Evolutionary conservation across 441 rosid species (phyloP), one percentile per base, ranked within the genome.

Genomic region (Syzygium syzygioides): DNA sequence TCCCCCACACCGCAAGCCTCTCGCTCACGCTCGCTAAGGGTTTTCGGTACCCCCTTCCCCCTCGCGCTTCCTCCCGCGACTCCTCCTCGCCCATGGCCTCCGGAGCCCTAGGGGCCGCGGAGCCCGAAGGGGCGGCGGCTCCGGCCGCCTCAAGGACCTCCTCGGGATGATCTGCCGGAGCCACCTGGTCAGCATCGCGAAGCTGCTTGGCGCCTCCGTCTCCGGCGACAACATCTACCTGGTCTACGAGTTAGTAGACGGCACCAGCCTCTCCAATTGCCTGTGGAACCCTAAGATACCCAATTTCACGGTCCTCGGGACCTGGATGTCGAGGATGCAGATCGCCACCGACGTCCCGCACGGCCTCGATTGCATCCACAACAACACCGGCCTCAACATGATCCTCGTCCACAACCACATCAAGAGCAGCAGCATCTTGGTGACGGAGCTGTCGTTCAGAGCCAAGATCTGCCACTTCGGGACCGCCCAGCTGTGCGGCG

Each of bases 391-490:
- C 4, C 87, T 96, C 41, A 94, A 92, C 88, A 80, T 94, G 62
- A 93, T 89, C 28, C 91, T 96, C 4, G 97, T 95, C 5, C 99
- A 96, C 54, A 96, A 96, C 52, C 97, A 92, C 87, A 91, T 97
- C 87, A 94, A 93, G 68, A 96, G 97, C 91, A 93, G 94, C 34
- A 93, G 95, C 55, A 91, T 97, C 62, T 86, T 96, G 34, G 94
- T 97, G 19, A 95, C 96, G 48, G 97, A 96, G 89, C 96, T 98
- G 1, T 86, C 91, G 64, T 92, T 95, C 85, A 91, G 92, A 80
- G 99, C 95, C 14, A 95, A 91, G 93, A 93, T 97, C 88, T 96
- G 96, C 86, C 96, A 95, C 88, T 96, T 97, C 87, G 98, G 98
- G 6, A 90, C 98, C 9, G 96, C 98, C 53, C 96, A 95, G 87